Base-by-base conservation (phyloP, 495 filamentous ascomycete species). In the Neohortaea acidophila region DNA sequence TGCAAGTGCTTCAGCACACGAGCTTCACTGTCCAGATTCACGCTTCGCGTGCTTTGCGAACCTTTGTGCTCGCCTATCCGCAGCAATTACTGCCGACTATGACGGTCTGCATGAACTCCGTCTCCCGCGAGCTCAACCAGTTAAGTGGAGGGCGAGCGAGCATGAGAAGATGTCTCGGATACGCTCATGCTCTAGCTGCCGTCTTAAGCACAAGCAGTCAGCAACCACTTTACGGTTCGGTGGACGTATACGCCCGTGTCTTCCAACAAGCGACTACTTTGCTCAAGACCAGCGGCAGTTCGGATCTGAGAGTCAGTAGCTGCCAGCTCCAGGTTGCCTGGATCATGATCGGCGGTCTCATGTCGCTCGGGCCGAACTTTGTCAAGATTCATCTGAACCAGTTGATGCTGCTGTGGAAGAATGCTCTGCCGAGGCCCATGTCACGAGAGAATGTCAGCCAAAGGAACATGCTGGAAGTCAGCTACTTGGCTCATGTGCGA, bases 301-400 rank as follows among this genome's bases (percentile, higher is more conserved):
- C 82, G 9, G 87, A 99, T 47, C 67, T 99, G 38, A 77, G 91
- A 30, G 77, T 87, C 32, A 87, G 87, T 13, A 80, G 80, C 49
- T 92, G 84, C 12, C 89, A 99, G 53, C 84, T 99, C 24, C 89
- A 99, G 49, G 85, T 96, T 4, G 87, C 89, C 14, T 99, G 89
- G 89, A 92, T 92, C 29, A 59, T 99, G 36, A 91, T 99, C 39
- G 89, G 89, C 23, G 89, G 89, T 0, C 60, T 99, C 18, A 96
- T 96, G 91, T 81, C 86, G 5, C 66, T 96, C 2, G 89, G 89
- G 0, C 91, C 91, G 4, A 94, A 92, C 54, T 99, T 99, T 55
- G 87, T 96, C 58, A 99, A 99, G 59, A 96, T 94, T 27, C 89
- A 96, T 62, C 68, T 99, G 14, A 87, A 87, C 2, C 89, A 96